phyloP scores from a whole-genome alignment of 1,284 basidiomycete genomes.

The Ustilago sp. region DNA sequence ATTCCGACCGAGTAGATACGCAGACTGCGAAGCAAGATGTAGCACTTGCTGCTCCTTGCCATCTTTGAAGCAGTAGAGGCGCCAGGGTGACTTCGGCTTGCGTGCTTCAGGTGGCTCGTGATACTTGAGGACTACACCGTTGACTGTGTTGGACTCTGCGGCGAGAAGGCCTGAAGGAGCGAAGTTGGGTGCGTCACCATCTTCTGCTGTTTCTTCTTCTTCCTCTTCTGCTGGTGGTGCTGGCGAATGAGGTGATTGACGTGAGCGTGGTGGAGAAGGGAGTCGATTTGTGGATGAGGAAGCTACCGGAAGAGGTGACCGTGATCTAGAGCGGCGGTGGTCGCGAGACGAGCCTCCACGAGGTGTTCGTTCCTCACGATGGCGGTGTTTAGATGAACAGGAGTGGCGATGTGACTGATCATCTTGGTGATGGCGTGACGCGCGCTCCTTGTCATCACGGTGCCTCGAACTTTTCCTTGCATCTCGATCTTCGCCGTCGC shows the following conservation, averaged over 20 bases:
- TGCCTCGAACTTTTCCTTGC: slow-evolving; percentile 10
- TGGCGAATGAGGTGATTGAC: not conserved
- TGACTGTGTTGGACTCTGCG: slow-evolving; percentile 78
- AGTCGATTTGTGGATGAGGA: slow-evolving; percentile 2
- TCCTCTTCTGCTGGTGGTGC: slow-evolving; percentile 4
- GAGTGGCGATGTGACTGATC: not conserved
- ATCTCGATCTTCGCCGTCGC: slow-evolving; percentile 9
- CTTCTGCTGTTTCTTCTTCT: slow-evolving; percentile 19
- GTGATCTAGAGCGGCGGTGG: slow-evolving; percentile 8
- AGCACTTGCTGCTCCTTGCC: slow-evolving; percentile 78
- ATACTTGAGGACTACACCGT: slow-evolving; percentile 92
- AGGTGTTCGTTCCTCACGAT: slow-evolving; percentile 5
- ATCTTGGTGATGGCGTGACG: not conserved
- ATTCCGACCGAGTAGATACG: slow-evolving; percentile 92
- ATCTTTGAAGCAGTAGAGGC: slow-evolving; percentile 96
- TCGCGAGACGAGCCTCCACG: slow-evolving; percentile 12
- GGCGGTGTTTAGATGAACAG: slow-evolving; percentile 2
- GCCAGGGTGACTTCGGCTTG: slow-evolving; percentile 88
- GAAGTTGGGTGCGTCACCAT: slow-evolving; percentile 80
- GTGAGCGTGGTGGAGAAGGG: not conserved
- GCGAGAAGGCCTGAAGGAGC: slow-evolving; percentile 88
- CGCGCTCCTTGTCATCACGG: slow-evolving; percentile 8
- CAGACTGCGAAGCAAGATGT: slow-evolving; percentile 79
- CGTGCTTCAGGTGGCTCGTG: slow-evolving; percentile 98
- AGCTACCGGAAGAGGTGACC: slow-evolving; percentile 10